These are phyloP conservation scores for Hyphodiscus sp. DNA, from an alignment of 2,329 filamentous ascomycete genomes.

Conservation along the genomic window DNA sequence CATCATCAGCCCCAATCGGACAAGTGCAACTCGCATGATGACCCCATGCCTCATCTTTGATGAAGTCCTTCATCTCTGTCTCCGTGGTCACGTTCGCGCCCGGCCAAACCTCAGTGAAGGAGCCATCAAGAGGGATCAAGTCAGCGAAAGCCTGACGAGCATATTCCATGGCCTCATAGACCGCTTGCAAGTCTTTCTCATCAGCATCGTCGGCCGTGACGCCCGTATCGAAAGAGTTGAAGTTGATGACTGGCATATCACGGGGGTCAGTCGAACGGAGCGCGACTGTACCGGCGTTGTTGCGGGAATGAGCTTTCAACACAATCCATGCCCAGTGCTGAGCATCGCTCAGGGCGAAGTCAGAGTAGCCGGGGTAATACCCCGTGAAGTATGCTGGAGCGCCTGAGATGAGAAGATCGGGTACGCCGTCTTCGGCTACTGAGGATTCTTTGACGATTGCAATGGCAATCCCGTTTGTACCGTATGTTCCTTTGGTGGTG, in stretches of 20 bases:
- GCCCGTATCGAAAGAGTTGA: conserved; percentile 46
- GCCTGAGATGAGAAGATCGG: conserved; percentile 31
- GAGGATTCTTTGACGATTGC: conserved; percentile 24
- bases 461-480: conserved; percentile 46
- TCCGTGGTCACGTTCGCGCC: neutral
- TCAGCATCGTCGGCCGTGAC: conserved; percentile 2
- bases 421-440: conserved; percentile 31
- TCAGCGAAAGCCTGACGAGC: conserved; percentile 25
- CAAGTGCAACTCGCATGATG: conserved; percentile 51
- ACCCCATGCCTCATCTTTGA: conserved; percentile 45
- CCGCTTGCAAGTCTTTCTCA: conserved; percentile 31
- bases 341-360: conserved; percentile 26
- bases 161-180: conserved; percentile 33
- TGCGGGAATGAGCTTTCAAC: conserved; percentile 52
- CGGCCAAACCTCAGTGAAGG: conserved; percentile 36
- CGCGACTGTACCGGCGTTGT: conserved; percentile 53
- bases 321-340: conserved; percentile 25
- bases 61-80: conserved; percentile 35
- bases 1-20: conserved; percentile 46
- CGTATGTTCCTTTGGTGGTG: conserved; percentile 11
- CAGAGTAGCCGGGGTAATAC: conserved; percentile 37
- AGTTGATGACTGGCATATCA: conserved; percentile 55
- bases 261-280: conserved; percentile 55
- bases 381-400: conserved; percentile 21
- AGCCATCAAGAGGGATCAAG: conserved; percentile 37